phyloP scores from a whole-genome alignment of 345 rosid species.

The Punica granatum region DNA sequence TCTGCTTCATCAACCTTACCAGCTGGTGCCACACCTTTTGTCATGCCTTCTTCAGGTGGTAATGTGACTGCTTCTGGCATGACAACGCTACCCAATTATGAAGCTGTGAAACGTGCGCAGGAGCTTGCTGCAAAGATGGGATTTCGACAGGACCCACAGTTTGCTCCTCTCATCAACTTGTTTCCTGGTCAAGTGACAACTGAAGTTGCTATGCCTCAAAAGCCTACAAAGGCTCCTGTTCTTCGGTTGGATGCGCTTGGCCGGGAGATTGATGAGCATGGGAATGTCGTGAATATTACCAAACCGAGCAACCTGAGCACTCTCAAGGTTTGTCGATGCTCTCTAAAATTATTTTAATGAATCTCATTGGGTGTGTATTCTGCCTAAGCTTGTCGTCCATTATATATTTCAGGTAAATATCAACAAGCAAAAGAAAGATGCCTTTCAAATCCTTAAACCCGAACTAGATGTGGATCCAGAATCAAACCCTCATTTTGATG shows the following conservation, averaged over 20 bases:
- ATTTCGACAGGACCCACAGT: slow-evolving; percentile 70
- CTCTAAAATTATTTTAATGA: neutral
- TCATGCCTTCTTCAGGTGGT: slow-evolving; percentile 24
- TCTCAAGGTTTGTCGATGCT: slow-evolving; percentile 52
- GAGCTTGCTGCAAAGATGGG: slow-evolving; percentile 86
- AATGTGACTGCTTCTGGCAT: slow-evolving; percentile 31
- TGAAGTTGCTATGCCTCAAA: slow-evolving; percentile 54
- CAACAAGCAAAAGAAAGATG: slow-evolving; percentile 92
- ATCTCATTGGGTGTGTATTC: neutral
- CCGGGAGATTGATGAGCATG: slow-evolving; percentile 95
- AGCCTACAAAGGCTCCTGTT: slow-evolving; percentile 81
- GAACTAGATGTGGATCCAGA: slow-evolving; percentile 77
- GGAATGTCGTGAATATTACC: slow-evolving; percentile 66
- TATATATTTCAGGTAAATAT: slow-evolving; percentile 70
- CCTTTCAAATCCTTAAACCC: slow-evolving; percentile 95
- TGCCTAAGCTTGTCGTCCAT: slow-evolving; percentile 7
- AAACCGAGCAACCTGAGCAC: slow-evolving; percentile 97
- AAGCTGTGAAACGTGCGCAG: slow-evolving; percentile 90
- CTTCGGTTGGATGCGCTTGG: slow-evolving; percentile 90
- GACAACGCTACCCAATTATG: slow-evolving; percentile 27
- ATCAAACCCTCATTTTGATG: slow-evolving; percentile 75
- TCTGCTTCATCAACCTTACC: slow-evolving; percentile 21
- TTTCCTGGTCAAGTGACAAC: slow-evolving; percentile 62
- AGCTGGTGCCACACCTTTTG: slow-evolving; percentile 25
- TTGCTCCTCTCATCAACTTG: slow-evolving; percentile 58